These are phyloP conservation scores for Boeremia lycopersici DNA, from an alignment of 2,329 filamentous ascomycete species.

Conservation along the genomic window DNA sequence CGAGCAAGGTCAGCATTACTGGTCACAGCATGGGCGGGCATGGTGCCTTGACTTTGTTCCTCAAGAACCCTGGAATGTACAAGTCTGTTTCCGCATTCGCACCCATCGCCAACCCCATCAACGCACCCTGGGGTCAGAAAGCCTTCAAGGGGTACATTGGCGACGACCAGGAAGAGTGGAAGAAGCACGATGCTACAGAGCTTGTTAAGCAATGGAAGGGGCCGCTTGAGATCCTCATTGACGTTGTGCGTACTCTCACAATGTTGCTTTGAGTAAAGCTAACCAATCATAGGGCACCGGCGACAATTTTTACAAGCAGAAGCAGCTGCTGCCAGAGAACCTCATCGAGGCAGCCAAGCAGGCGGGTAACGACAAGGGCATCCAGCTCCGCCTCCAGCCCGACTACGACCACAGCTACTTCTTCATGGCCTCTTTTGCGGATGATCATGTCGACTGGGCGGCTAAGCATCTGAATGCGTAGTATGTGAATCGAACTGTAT, in stretches of 20 bases:
- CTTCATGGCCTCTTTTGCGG: constrained; percentile 89
- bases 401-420: constrained; percentile 98
- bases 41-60: constrained; percentile 87
- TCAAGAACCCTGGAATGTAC: constrained; percentile 90
- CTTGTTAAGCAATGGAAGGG: constrained; percentile 77
- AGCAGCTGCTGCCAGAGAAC: constrained; percentile 92
- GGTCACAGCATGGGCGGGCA: constrained; percentile 98
- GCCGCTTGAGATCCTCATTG: constrained; percentile 78
- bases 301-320: constrained; percentile 96
- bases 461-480: constrained; percentile 78
- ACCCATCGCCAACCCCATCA: constrained; percentile 83
- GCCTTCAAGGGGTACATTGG: constrained; percentile 93
- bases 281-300: constrained; percentile 71
- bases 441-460: constrained; percentile 89
- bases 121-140: constrained; percentile 94
- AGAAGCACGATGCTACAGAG: constrained; percentile 90
- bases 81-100: constrained; percentile 88
- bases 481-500: constrained; percentile 34
- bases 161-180: constrained; percentile 75
- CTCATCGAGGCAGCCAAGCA: constrained; percentile 79
- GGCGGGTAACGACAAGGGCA: constrained; percentile 70
- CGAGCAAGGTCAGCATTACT: constrained; percentile 75
- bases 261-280: not conserved
- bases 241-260: constrained; percentile 68
- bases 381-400: constrained; percentile 82